Evolutionary conservation across 768 basidiomycete genomes (phyloP), one percentile per base, ranked within the genome.

Genomic region (Trametes coccinea): DNA sequence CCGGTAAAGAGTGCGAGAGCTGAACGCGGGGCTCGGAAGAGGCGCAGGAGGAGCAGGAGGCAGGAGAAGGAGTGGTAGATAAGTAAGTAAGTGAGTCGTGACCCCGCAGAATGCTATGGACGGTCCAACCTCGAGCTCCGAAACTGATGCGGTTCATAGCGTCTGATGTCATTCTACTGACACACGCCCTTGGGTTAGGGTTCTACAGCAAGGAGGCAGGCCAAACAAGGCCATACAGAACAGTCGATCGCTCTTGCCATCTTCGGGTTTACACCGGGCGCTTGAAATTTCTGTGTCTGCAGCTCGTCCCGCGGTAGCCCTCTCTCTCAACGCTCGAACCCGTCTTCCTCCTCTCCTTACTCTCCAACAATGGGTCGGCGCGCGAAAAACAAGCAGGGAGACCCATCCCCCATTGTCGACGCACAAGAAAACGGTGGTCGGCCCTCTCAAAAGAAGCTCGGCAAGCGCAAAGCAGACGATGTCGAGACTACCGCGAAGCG

Each of bases 321-420:
- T 22, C 22, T 22, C 22, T 37, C 51, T 46, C n/a, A 46, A 31
- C 17, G 7, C 37, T 33, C 50, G 17, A 16, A 14, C 40, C 9
- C 53, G 10, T 47, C 10, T 47, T 46, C 47, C 8, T 6, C 31
- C 53, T 39, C 41, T 39, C 30, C 30, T 10, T 41, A 51, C 1
- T 27, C 27, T 48, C 29, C 5, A 5, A 8, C 40, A 22, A 94
- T 95, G 93, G 93, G 93, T 63, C 84, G 92, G 70, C 85, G 91
- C 64, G 83, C 91, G 66, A 92, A 90, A 74, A 87, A 89, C 76
- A 94, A 94, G 77, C 93, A 95, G 73, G 81, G 77, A 2, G 79
- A 86, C 10, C 92, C 92, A 0, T 79, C 78, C 59, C 82, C 90
- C 33, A 67, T 90, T 31, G 68, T 54, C 6, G 79, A 84, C 13